These are phyloP conservation scores for Vitellaria paradoxa DNA, from an alignment of 179 eudicot species.

Conservation along the genomic window DNA sequence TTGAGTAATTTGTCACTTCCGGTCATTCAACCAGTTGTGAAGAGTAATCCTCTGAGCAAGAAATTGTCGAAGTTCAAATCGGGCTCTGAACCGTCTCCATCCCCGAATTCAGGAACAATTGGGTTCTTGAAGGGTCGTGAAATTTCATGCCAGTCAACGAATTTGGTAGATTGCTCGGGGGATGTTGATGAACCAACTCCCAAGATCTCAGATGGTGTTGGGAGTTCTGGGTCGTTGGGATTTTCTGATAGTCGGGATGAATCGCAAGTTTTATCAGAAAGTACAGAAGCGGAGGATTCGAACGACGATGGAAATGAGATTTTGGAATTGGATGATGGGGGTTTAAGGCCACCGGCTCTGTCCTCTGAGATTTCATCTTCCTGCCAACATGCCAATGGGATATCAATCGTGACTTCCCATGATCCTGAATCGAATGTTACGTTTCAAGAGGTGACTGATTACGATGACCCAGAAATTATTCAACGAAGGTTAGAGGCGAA, in stretches of 20 bases:
- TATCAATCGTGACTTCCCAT: slow-evolving; percentile 41
- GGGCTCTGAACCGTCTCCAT: slow-evolving; percentile 12
- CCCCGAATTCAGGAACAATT: slow-evolving; percentile 22
- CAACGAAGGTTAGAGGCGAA: slow-evolving; percentile 30
- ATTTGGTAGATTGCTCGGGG: not conserved
- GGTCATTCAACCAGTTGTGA: slow-evolving; percentile 58
- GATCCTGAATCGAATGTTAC: slow-evolving; percentile 37
- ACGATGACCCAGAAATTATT: slow-evolving; percentile 16
- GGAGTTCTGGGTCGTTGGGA: slow-evolving; percentile 63
- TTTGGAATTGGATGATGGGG: slow-evolving; percentile 40
- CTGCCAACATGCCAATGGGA: slow-evolving; percentile 23
- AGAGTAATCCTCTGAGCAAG: slow-evolving; percentile 24
- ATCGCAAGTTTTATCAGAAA: slow-evolving; percentile 53
- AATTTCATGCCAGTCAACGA: not conserved
- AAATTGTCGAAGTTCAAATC: slow-evolving; percentile 28
- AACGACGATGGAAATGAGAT: slow-evolving; percentile 30
- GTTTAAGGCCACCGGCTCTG: slow-evolving; percentile 26
- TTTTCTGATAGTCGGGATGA: slow-evolving; percentile 63
- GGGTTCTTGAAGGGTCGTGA: slow-evolving; percentile 6
- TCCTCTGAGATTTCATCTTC: slow-evolving; percentile 40
- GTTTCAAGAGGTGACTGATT: slow-evolving; percentile 16
- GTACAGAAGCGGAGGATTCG: slow-evolving; percentile 41
- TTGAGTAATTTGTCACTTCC: slow-evolving; percentile 46
- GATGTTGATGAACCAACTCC: slow-evolving; percentile 24
- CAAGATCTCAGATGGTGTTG: slow-evolving; percentile 40